Conservation (phyloP, 2,329 filamentous ascomycete genomes). For the Tolypocladium tropicale region DNA sequence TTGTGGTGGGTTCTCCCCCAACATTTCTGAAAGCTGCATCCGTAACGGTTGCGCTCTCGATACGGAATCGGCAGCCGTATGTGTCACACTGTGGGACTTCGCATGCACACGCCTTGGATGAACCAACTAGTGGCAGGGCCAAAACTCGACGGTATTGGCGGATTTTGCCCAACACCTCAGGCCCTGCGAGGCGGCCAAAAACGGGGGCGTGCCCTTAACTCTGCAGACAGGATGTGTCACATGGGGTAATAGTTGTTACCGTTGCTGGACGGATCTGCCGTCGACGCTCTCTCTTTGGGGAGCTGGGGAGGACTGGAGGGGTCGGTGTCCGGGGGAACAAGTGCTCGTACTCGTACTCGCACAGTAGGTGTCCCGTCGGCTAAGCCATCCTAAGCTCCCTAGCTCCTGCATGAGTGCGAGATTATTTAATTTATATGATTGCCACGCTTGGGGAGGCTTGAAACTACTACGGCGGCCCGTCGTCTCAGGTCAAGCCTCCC, state of each 20-base stretch:
- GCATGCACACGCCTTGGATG: not conserved
- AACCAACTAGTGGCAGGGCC: not conserved
- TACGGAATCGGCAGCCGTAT: not conserved
- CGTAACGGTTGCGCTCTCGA: not conserved
- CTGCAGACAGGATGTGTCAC: not conserved
- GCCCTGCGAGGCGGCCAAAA: not conserved
- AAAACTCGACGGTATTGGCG: not conserved
- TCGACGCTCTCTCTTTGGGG: not conserved
- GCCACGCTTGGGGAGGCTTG: not conserved
- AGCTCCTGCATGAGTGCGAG: not conserved
- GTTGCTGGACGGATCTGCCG: not conserved
- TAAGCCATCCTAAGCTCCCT: not conserved
- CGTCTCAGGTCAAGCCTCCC: too few species aligned
- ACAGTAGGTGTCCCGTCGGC: not conserved
- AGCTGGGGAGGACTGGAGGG: not conserved
- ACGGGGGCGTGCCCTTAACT: not conserved
- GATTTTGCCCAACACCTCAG: not conserved
- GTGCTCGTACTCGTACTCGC: too few species aligned
- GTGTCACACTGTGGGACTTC: not conserved
- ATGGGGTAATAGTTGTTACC: not conserved
- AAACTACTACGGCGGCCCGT: not conserved
- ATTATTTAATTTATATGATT: not conserved
- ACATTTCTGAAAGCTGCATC: not conserved
- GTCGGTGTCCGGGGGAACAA: not conserved
- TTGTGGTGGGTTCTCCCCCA: not conserved